phyloP scores from a whole-genome alignment of 208 protist species.

The Jaenimonas drosophilae region DNA sequence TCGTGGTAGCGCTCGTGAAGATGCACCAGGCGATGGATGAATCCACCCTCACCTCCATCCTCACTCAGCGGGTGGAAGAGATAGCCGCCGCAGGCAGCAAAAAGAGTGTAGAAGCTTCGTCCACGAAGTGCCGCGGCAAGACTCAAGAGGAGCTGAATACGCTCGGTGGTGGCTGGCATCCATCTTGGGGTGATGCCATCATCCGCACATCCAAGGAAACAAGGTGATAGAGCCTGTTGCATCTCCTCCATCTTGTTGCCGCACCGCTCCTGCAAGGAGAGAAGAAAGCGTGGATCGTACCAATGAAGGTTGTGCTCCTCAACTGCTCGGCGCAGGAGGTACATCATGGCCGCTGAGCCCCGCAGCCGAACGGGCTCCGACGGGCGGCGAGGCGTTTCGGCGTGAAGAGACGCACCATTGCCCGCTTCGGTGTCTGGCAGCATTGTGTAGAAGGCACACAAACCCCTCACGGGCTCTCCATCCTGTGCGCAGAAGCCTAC shows the following conservation, averaged over 20 bases:
- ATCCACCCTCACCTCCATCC: too few relatives aligned
- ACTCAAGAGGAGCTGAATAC: slow-evolving; percentile 48
- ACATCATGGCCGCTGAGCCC: slow-evolving; percentile 74
- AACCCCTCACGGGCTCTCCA: slow-evolving; percentile 25
- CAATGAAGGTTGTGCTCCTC: slow-evolving; percentile 43
- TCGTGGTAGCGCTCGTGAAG: slow-evolving; percentile 69
- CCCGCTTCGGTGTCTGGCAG: neutral
- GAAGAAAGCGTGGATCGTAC: slow-evolving; percentile 44
- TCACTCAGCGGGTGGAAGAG: slow-evolving; percentile 25
- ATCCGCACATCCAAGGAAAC: slow-evolving; percentile 43
- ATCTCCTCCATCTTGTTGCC: too few relatives aligned
- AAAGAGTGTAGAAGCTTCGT: slow-evolving; percentile 38
- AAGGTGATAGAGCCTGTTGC: too few relatives aligned
- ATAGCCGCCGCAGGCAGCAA: slow-evolving; percentile 22
- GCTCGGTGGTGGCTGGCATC: slow-evolving; percentile 60
- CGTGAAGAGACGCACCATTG: neutral
- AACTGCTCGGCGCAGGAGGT: slow-evolving; percentile 47
- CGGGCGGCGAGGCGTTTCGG: neutral
- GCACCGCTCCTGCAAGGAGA: slow-evolving; percentile 18
- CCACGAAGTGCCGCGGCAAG: slow-evolving; percentile 16
- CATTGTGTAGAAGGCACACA: slow-evolving; percentile 44
- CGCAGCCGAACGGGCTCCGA: slow-evolving; percentile 18
- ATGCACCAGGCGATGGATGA: slow-evolving; percentile 36
- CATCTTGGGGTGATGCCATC: slow-evolving; percentile 49
- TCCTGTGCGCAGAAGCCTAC: neutral